Base-by-base conservation (phyloP, 805 yeast species). In the Zygosaccharomyces kombuchaensis region DNA sequence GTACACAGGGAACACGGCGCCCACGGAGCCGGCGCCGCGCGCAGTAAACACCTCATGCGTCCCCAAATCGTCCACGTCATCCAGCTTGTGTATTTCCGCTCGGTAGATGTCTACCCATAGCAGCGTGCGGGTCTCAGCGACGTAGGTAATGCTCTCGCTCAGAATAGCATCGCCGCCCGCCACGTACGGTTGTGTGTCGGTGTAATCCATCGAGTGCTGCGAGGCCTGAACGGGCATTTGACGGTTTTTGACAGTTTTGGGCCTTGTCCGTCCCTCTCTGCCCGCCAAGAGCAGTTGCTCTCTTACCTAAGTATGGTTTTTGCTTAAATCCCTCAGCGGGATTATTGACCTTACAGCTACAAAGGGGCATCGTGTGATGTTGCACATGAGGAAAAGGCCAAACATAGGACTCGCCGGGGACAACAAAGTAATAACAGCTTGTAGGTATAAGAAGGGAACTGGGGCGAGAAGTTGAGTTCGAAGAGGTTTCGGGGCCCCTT, bases 1-100 rank as follows among this genome's bases (percentile, higher is more conserved):
- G n/a, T 66, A 58, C 1, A 93, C 80, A 26, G 87, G 75, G 13
- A 81, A 86, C 51, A 89, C 74, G 12, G 84, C 90, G 10, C 96
- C 96, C 40, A 86, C 69, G 4, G 78, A 69, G 30, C 72, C 53
- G n/a, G 25, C 38, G 3, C 48, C 52, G 14, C 13, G 37, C 25
- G 48, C 44, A 7, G 36, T 30, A 29, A 45, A 48, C 27, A 43
- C 41, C 17, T 41, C 49, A 21, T 38, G 35, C 21, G 45, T 43
- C n/a, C 52, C 59, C 16, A 53, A 45, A 12, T 57, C 53, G 12
- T 43, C 36, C 10, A 59, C 50, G 14, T 62, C 45, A 9, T 45
- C 45, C 8, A 67, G 62, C 43, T 56, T 50, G 72, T 70, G 59
- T 67, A 71, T 56, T 36, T 61, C 57, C 1, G 67, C 67, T 43